Base-by-base conservation (phyloP, 768 basidiomycete genomes). In the Serpula lacrymans region DNA sequence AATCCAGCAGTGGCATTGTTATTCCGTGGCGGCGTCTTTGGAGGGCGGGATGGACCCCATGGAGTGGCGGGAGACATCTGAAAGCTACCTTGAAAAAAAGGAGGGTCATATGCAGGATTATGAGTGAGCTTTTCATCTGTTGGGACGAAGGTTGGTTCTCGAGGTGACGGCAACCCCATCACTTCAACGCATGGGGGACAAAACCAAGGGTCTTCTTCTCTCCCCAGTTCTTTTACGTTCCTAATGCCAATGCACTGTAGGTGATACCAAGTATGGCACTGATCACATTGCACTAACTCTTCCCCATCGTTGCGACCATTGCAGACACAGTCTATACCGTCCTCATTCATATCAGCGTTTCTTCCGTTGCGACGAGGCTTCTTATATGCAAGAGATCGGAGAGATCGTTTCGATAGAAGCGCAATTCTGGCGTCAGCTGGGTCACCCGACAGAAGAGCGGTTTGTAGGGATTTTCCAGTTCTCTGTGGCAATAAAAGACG, bases 181-280 rank as follows among this genome's bases (percentile, higher is more conserved):
- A 22, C 62, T 46, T 48, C 75, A 55, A 51, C 88, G 80, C 43
- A 68, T 64, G 37, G 67, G 58, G 60, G 87, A 84, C 60, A 62
- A 59, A 74, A 91, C 88, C 88, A 92, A 1, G 78, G 78, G 50
- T 88, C 86, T 50, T 88, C 84, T 53, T 87, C 85, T 35, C 62
- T 74, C 6, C 86, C 88, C 12, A 90, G 67, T 37, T 88, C 80
- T 9, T 71, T 61, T 24, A 78, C 71, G 49, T 69, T 72, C 37
- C 62, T 64, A 50, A 91, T 84, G 37, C 86, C 88, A 26, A 91
- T 80, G 59, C 88, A 92, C 31, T 77, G 64, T 23, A 88, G 70
- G 60, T 92, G 88, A 55, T 84, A 90, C 88, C 88, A 92, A 12
- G 70, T 80, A 55, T 77, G 69, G 58, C 88, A 92, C 4, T 72